Evolutionary conservation across 2,329 filamentous ascomycete species (phyloP).

Genomic region (Colletotrichum graminicola): DNA sequence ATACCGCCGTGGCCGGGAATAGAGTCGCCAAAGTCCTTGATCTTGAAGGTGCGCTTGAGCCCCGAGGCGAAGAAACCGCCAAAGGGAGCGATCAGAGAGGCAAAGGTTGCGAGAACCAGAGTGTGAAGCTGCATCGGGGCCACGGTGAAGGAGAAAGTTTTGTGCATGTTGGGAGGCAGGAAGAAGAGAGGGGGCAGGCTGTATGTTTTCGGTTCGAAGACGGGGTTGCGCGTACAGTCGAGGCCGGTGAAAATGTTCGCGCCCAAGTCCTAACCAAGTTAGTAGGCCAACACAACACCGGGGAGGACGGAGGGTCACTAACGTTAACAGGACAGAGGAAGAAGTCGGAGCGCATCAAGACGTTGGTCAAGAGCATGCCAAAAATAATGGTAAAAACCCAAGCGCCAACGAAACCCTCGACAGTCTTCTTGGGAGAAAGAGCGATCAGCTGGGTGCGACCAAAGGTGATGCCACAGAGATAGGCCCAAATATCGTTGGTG

Average conservation of each 20-base stretch:
- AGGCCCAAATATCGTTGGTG: conserved; percentile 98
- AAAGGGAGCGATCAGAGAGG: conserved; percentile 95
- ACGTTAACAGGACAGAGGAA: conserved; percentile 97
- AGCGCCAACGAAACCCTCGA: conserved; percentile 95
- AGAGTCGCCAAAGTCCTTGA: conserved; percentile 99
- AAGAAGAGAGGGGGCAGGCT: conserved; percentile 80
- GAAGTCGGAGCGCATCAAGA: conserved; percentile 92
- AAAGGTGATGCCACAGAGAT: conserved; percentile 97
- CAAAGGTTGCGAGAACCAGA: conserved; percentile 89
- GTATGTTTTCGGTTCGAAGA: conserved; percentile 85
- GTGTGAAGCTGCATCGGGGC: conserved; percentile 95
- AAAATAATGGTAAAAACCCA: conserved; percentile 96
- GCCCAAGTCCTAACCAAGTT: conserved; percentile 76
- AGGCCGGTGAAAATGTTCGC: conserved; percentile 93
- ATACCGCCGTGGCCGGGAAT: conserved; percentile 98
- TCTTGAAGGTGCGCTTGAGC: conserved; percentile 98
- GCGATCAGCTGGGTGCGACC: conserved; percentile 97
- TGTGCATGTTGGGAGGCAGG: conserved; percentile 63
- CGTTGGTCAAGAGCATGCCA: conserved; percentile 82
- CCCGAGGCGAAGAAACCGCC: conserved; percentile 98
- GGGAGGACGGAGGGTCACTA: conserved; percentile 47
- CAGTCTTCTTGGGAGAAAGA: conserved; percentile 98
- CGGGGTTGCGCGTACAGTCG: conserved; percentile 90
- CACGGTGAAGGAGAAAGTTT: conserved; percentile 75
- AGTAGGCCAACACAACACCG: neutral